Percentiles rank a stretch among this genome's conserved stretches.
Evolutionary conservation across 2,329 filamentous ascomycete genomes (phyloP).

Genomic region (Alternaria conjuncta): DNA sequence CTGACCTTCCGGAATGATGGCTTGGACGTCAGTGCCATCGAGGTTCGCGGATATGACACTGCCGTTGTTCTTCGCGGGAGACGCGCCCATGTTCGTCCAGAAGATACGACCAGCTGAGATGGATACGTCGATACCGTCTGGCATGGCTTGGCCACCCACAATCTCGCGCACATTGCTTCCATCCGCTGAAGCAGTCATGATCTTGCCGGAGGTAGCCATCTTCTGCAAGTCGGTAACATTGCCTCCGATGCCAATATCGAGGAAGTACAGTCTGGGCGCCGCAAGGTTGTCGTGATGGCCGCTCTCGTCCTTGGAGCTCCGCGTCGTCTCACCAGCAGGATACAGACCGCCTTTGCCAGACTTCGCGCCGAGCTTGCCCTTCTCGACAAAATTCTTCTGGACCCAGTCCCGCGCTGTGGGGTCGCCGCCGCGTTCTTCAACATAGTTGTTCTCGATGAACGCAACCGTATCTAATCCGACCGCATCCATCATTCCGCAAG

Average conservation of each 20-base stretch:
- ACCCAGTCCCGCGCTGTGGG: conserved; percentile 55
- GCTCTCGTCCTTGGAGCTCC: conserved; percentile 29
- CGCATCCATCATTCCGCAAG: conserved; percentile 56
- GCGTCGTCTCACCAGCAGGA: conserved; percentile 44
- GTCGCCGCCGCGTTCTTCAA: conserved; percentile 56
- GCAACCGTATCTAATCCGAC: conserved; percentile 62
- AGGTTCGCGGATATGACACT: conserved; percentile 55
- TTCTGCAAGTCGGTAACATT: conserved; percentile 5
- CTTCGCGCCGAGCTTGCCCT: conserved; percentile 58
- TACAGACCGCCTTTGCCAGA: conserved; percentile 22
- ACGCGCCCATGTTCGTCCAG: conserved; percentile 36
- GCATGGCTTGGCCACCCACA: conserved; percentile 20
- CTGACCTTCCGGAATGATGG: conserved; percentile 53
- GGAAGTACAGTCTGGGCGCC: conserved; percentile 6
- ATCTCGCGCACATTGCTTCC: conserved; percentile 10
- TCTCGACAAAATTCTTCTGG: conserved; percentile 52
- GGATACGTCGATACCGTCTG: conserved; percentile 43
- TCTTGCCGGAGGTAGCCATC: conserved; percentile 7
- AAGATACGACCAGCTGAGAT: conserved; percentile 31
- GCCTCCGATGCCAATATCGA: conserved; percentile 15
- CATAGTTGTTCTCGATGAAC: conserved; percentile 62
- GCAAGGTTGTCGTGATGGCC: conserved; percentile 9
- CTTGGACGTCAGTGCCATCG: conserved; percentile 56
- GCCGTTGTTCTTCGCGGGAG: conserved; percentile 47
- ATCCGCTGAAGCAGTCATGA: conserved; percentile 13